Base-by-base conservation (phyloP, 805 yeast species). In the Schwanniomyces yamadae region DNA sequence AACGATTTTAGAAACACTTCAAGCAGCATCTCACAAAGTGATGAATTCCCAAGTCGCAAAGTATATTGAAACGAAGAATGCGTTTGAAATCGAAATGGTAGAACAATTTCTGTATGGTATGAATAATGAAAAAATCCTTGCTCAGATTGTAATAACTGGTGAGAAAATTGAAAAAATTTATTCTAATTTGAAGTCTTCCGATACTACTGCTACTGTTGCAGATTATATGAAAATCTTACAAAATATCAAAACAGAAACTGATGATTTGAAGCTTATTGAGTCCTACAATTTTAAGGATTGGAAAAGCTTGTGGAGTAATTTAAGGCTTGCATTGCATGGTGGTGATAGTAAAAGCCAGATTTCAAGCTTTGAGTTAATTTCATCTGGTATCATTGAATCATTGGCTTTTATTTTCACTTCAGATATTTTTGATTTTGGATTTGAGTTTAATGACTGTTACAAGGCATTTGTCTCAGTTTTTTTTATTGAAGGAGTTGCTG, bases 311-410 rank as follows among this genome's bases (percentile, higher is more conserved):
- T 66, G 67, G 69, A 33, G 24, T 4, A 34, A 34, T 6, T 45
- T 66, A 14, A 36, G 45, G 20, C 20, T 13, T 12, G 43, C 49
- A 1, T 24, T 62, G 11, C 35, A 33, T 21, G 49, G 49, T 3
- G 37, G 28, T 17, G 34, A 39, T 15, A 30, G 34, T 2, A 36
- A 45, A 13, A 29, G 28, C 18, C 42, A 39, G 15, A 62, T 84
- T 4, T 85, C 95, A 0, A 81, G 90, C 40, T 86, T 80, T 60
- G 95, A 88, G 53, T 63, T 89, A 22, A 69, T 80, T 5, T 72
- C 83, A 2, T 83, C 89, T 2, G 89, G 89, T 0, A 55, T 85
- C 5, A 68, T 83, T 6, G 64, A 66, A 5, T 48, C 66, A 1
- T 52, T 83, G 19, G 47, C 65, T 3, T 16, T 38, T 1, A 36